Conservation (phyloP, 192 early-diverging fungal species). For the Spinellus fusiger region DNA sequence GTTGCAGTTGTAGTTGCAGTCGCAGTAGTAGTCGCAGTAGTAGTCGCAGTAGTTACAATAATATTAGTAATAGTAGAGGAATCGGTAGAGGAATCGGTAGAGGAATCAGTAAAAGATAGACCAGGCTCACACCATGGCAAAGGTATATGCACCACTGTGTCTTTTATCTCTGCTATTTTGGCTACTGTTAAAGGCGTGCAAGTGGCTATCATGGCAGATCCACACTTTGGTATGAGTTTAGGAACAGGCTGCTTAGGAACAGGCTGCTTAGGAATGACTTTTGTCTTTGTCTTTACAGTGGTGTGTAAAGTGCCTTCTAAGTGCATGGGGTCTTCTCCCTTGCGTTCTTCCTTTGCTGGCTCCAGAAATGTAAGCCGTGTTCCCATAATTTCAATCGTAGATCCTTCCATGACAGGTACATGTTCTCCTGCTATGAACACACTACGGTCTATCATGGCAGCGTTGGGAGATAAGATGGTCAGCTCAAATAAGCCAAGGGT, state of each 20-base stretch:
- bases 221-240: too few species aligned
- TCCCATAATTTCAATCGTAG: constrained; percentile 16
- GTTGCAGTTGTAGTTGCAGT: neutral
- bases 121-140: too few species aligned
- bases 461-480: constrained; percentile 37
- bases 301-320: neutral
- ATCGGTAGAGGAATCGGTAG: neutral
- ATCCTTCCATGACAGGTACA: constrained; percentile 11
- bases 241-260: too few species aligned
- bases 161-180: too few species aligned
- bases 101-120: too few species aligned
- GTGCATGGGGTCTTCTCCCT: neutral
- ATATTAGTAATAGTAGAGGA: neutral
- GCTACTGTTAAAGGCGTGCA: too few species aligned
- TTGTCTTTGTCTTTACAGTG: neutral
- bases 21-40: neutral
- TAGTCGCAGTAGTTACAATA: neutral
- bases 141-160: too few species aligned
- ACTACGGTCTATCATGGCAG: constrained; percentile 33
- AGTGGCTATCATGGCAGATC: too few species aligned
- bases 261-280: neutral
- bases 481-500: constrained; percentile 24
- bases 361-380: constrained; percentile 14
- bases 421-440: constrained; percentile 28
- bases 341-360: neutral